phyloP scores from a whole-genome alignment of 495 filamentous ascomycete genomes.

The Durotheca rogersii region DNA sequence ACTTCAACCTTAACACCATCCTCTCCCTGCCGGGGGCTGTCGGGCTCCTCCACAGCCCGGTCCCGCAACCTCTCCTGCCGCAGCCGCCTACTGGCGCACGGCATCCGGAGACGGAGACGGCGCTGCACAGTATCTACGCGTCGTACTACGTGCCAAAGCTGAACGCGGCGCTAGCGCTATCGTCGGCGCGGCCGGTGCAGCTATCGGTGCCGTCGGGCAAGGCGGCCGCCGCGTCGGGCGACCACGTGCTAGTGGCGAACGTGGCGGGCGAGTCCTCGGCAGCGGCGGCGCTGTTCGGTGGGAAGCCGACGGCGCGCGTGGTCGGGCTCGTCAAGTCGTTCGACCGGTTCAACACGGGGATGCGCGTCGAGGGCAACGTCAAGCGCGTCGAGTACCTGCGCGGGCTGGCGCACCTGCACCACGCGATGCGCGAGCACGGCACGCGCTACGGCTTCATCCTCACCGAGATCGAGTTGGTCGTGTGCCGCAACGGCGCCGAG shows the following conservation, averaged over 20 bases:
- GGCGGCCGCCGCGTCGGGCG: constrained; percentile 50
- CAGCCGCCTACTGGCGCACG: constrained; percentile 53
- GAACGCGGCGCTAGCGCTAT: constrained; percentile 72
- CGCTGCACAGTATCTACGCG: constrained; percentile 67
- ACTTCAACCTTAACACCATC: constrained; percentile 73
- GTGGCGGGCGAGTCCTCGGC: constrained; percentile 48
- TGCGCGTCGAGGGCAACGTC: constrained; percentile 78
- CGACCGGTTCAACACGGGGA: constrained; percentile 89
- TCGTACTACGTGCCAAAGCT: constrained; percentile 74
- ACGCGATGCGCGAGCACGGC: constrained; percentile 86
- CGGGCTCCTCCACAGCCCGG: constrained; percentile 68
- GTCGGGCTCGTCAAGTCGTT: constrained; percentile 87
- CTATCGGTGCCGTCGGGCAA: constrained; percentile 59
- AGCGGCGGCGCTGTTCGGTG: constrained; percentile 61
- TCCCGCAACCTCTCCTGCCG: constrained; percentile 65
- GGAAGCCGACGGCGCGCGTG: constrained; percentile 72
- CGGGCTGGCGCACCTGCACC: constrained; percentile 79
- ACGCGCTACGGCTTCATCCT: constrained; percentile 94
- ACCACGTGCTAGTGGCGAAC: constrained; percentile 65
- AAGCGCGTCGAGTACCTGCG: constrained; percentile 83
- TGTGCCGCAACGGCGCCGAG: constrained; percentile 77
- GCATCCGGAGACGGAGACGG: constrained; percentile 71
- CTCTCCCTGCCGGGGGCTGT: constrained; percentile 70
- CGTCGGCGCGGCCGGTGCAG: constrained; percentile 60
- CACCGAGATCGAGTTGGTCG: constrained; percentile 90